Percentiles rank a stretch among this genome's conserved stretches.
Conservation (phyloP, 202 grass and related monocot genomes). For the Hordeum pubiflorum region DNA sequence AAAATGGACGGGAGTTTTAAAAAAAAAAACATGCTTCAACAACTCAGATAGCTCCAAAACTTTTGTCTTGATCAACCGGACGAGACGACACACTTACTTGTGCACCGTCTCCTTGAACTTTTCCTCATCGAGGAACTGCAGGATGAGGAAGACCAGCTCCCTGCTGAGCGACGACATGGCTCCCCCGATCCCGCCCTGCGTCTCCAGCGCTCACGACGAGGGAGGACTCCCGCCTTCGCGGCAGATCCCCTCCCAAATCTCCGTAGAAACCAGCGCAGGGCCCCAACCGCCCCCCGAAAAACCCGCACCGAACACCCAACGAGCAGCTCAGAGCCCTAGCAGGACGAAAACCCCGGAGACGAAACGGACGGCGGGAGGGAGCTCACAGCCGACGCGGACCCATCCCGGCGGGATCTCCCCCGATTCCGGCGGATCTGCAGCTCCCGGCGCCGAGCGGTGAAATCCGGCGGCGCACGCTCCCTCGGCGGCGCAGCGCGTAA, state of each 20-base stretch:
- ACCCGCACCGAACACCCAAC: not conserved
- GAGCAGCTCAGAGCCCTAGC: constrained; percentile 26
- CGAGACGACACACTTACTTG: constrained; percentile 33
- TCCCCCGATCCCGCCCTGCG: constrained; percentile 63
- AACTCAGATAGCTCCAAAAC: not conserved
- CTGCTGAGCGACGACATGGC: constrained; percentile 96
- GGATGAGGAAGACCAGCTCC: constrained; percentile 96
- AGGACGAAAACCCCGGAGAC: not conserved
- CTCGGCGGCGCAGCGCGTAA: not conserved
- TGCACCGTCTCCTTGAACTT: constrained; percentile 95
- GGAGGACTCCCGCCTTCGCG: constrained; percentile 31
- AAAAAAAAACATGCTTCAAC: not conserved
- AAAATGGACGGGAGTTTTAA: not conserved
- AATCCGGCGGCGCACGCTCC: constrained; percentile 3
- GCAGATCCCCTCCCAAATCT: constrained; percentile 45
- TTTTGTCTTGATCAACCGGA: not conserved
- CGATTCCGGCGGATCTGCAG: constrained; percentile 49
- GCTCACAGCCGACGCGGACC: not conserved
- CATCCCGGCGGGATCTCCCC: constrained; percentile 37
- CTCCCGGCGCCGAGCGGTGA: constrained; percentile 17
- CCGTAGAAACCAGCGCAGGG: constrained; percentile 7
- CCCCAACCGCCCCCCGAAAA: not conserved
- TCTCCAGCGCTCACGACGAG: constrained; percentile 53
- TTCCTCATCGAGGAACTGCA: constrained; percentile 94
- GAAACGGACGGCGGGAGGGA: not conserved